Evolutionary conservation across 345 rosid genomes (phyloP), one percentile per base, ranked within the genome.

Genomic region (Camelina hispida): DNA sequence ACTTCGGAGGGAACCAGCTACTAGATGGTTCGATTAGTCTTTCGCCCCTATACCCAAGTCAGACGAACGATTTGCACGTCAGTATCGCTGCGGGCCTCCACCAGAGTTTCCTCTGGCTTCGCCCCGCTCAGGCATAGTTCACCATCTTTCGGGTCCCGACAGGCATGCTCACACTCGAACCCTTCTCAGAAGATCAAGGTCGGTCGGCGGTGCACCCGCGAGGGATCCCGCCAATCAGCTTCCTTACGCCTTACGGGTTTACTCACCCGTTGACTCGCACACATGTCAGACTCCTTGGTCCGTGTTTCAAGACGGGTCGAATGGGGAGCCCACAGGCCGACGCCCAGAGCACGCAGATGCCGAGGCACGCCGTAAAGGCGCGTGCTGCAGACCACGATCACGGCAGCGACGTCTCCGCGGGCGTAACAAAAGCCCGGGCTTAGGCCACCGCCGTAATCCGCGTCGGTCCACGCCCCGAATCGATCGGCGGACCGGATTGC

Each of bases 301-400:
- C 83, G 84, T 81, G 84, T 84, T 84, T 84, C 87, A 84, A 84
- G 84, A 81, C 76, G 80, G 83, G 87, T 73, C 73, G 76, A 79
- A 76, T 79, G 79, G 83, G 83, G 79, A 73, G 81, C 81, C 81
- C 80, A 57, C 78, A 40, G 73, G 79, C 22, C 91, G 86, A n/a
- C n/a, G n/a, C n/a, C n/a, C n/a, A n/a, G n/a, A n/a, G n/a, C n/a
- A n/a, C n/a, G n/a, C n/a, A n/a, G n/a, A n/a, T n/a, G n/a, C n/a
- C n/a, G n/a, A n/a, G n/a, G n/a, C n/a, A n/a, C n/a, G n/a, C n/a
- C n/a, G n/a, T n/a, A n/a, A n/a, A n/a, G n/a, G n/a, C n/a, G n/a
- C n/a, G n/a, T n/a, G n/a, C n/a, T n/a, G n/a, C n/a, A n/a, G n/a
- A n/a, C n/a, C n/a, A n/a, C n/a, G n/a, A n/a, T n/a, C n/a, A n/a